Evolutionary conservation across 371 early-diverging fungal species (phyloP).

Genomic region (Syncephalastrum racemosum): DNA sequence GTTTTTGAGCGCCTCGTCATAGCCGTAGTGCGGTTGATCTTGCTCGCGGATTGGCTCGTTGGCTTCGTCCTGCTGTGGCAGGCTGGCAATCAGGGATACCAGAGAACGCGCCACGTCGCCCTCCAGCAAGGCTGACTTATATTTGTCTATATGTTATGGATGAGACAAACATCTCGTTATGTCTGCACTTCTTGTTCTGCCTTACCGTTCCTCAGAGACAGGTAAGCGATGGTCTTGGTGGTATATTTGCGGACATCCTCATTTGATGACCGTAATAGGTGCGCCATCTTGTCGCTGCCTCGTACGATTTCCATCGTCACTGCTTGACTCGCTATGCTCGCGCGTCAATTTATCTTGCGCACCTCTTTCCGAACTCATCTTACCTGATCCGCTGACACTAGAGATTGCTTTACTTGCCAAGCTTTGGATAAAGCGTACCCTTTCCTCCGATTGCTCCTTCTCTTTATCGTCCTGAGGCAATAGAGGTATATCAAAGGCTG

Average conservation of each 20-base stretch:
- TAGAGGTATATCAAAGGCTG: conserved; percentile 25
- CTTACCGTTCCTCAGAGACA: conserved; percentile 59
- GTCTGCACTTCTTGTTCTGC: not conserved
- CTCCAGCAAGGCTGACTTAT: conserved; percentile 49
- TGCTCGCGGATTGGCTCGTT: conserved; percentile 14
- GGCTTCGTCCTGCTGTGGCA: conserved; percentile 19
- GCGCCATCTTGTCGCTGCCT: conserved; percentile 29
- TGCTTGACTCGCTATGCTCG: too few species aligned
- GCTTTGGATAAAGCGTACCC: conserved; percentile 34
- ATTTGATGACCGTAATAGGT: conserved; percentile 32
- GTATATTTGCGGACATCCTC: conserved; percentile 53
- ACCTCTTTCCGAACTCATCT: too few species aligned
- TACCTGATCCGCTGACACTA: conserved; percentile 39
- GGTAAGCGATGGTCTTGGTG: conserved; percentile 59
- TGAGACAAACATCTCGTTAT: not conserved
- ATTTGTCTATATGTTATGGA: conserved; percentile 38
- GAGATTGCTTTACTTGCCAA: conserved; percentile 50
- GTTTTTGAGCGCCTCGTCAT: conserved; percentile 14
- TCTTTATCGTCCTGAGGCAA: conserved; percentile 6
- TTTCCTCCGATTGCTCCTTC: conserved; percentile 13
- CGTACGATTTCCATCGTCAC: conserved; percentile 31
- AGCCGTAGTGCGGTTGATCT: conserved; percentile 10
- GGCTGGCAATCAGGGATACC: conserved; percentile 31
- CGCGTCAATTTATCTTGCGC: too few species aligned
- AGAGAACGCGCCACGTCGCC: conserved; percentile 51